A percentile compares a stretch with the other conserved stretches of the same genome.
phyloP scores from a whole-genome alignment of 495 filamentous ascomycete genomes.

The Penicillium egyptiacum region DNA sequence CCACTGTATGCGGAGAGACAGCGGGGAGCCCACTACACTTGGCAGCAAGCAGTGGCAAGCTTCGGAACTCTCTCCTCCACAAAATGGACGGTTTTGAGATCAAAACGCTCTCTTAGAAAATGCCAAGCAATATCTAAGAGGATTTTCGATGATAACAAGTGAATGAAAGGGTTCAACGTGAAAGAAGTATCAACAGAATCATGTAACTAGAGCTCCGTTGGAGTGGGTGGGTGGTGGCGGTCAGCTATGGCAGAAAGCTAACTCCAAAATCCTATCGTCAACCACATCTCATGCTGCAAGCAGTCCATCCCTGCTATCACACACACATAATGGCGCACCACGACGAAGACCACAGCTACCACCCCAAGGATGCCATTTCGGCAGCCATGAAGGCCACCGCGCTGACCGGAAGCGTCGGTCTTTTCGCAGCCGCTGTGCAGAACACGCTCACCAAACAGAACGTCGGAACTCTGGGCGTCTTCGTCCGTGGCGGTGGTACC shows the following conservation, averaged over 20 bases:
- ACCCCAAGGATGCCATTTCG: slow-evolving; percentile 75
- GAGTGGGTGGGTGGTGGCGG: slow-evolving; percentile 14
- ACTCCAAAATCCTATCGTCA: slow-evolving; percentile 33
- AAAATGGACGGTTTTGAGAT: not conserved
- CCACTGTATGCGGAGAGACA: slow-evolving; percentile 22
- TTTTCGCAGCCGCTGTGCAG: slow-evolving; percentile 73
- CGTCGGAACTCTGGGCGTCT: slow-evolving; percentile 70
- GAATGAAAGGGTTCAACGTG: not conserved
- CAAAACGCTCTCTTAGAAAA: not conserved
- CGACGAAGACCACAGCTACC: slow-evolving; percentile 58
- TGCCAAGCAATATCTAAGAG: not conserved
- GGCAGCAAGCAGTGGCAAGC: slow-evolving; percentile 25
- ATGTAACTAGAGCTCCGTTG: slow-evolving; percentile 15
- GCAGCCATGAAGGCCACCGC: slow-evolving; percentile 62
- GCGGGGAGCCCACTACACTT: slow-evolving; percentile 33
- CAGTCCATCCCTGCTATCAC: slow-evolving; percentile 29
- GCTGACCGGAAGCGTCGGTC: slow-evolving; percentile 65
- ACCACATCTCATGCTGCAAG: slow-evolving; percentile 28
- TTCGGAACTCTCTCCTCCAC: slow-evolving; percentile 1
- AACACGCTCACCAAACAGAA: slow-evolving; percentile 81
- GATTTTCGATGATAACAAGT: not conserved
- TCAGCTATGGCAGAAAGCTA: slow-evolving; percentile 31
- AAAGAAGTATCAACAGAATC: not conserved
- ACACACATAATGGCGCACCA: slow-evolving; percentile 49
- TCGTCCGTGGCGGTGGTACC: slow-evolving; percentile 67